Base-by-base conservation (phyloP, 345 rosid genomes). In the Moricandia moricandioides region DNA sequence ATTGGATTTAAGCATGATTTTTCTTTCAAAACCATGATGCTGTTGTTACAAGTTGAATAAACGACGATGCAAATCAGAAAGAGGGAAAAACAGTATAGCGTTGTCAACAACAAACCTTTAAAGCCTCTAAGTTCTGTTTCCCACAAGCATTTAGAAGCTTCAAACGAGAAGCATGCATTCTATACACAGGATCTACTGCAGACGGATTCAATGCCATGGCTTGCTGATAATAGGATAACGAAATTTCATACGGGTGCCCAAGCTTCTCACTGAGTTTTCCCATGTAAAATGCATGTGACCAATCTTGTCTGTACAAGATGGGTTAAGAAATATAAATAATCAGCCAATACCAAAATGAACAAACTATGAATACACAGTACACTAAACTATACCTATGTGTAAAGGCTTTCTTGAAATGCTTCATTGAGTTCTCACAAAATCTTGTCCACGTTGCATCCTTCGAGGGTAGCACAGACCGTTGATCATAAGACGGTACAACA, bases 201-300 rank as follows among this genome's bases (percentile, higher is more conserved):
- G 85, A 88, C 31, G 87, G 86, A 82, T 91, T 94, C 85, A 91
- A 73, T 66, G 85, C 63, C 80, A 91, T 88, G 71, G 98, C 97
- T 75, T 84, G 86, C 58, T 85, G 82, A 83, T 87, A 94, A 80
- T 86, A 88, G 49, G 96, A 83, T 64, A 94, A 85, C 12, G 87
- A 86, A 65, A 73, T 78, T 78, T 88, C 91, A 69, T 79, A 85
- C 6, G 93, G 73, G 78, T 85, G 86, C 64, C 90, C 91, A 68
- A 94, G 96, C 87, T 94, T 94, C 81, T 94, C 88, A 81, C 86
- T 83, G 75, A 94, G 96, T 84, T 94, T 94, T 64, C 97, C 98
- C 85, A 94, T 87, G 77, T 94, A 94, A 81, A 94, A 89, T 71
- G 98, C 93, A 85, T 94, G 91, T 33, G 96, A 90, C 98, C 98